Evolutionary conservation across 2,329 filamentous ascomycete species (phyloP), one percentile per base, ranked within the genome.

Genomic region (Microcera coccophila): DNA sequence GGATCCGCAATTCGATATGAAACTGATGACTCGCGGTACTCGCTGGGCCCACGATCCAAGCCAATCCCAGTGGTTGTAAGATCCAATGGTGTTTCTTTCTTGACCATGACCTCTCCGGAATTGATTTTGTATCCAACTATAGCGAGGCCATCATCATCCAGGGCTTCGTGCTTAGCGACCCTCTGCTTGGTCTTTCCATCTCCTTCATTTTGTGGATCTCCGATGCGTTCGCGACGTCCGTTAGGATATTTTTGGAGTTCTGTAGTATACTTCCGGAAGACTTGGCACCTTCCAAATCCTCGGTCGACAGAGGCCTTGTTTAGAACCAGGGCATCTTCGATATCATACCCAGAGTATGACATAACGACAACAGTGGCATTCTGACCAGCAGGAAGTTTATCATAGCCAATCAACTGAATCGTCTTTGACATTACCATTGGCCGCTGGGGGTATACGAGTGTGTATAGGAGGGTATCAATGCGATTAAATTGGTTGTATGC

Each of bases 281-380:
- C 93, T 62, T 98, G 94, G 60, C 93, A 97, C 28, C 93, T 84
- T 35, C 93, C 94, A 59, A 97, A 98, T 4, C 93, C 94, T 57
- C 93, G 81, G 58, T 98, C 94, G 45, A 90, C 84, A 0, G 90
- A 96, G 9, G 90, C 90, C 71, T 96, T 97, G 73, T 98, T 98
- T 48, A 98, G 66, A 2, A 98, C 91, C 15, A 98, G 76, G 9
- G 93, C 93, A 74, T 98, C 93, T 73, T 98, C 93, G 55, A 98
- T 98, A 81, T 98, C 93, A 68, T 98, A 98, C 18, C 93, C 93
- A 10, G 91, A 97, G 68, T 93, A 98, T 37, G 90, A 97, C 93
- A 98, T 98, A 69, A 98, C 93, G 5, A 95, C 93, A 19, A 98
- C 93, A 1, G 88, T 95, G 4, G 93, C 94, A 49, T 96, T 97